A percentile compares a stretch with the other conserved stretches of the same genome.
These are phyloP conservation scores for Suhomyces bolitotheri DNA, from an alignment of 1,139 yeast species.

Conservation along the genomic window DNA sequence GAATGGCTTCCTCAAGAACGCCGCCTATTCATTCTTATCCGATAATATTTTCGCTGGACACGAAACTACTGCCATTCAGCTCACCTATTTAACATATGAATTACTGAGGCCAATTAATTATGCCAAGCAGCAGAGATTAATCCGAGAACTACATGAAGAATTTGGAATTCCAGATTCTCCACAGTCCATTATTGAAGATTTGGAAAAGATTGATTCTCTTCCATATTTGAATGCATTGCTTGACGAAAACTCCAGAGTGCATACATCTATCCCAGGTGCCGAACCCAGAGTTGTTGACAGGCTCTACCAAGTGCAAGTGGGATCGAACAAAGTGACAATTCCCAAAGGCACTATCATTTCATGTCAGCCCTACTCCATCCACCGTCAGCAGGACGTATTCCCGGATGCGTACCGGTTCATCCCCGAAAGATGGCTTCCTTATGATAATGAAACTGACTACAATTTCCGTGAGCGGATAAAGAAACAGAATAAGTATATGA, in stretches of 20 bases:
- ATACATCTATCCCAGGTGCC: constrained; percentile 74
- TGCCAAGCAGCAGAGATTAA: constrained; percentile 43
- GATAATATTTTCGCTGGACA: constrained; percentile 65
- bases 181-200: constrained; percentile 29
- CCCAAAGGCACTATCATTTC: constrained; percentile 62
- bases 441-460: constrained; percentile 31
- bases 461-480: constrained; percentile 41
- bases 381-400: constrained; percentile 52
- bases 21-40: constrained; percentile 44
- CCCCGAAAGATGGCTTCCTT: constrained; percentile 64
- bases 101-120: constrained; percentile 52
- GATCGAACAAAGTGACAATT: constrained; percentile 26
- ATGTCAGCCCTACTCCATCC: constrained; percentile 66
- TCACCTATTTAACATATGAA: constrained; percentile 61
- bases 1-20: constrained; percentile 31
- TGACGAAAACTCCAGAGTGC: constrained; percentile 59
- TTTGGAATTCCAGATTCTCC: constrained; percentile 34
- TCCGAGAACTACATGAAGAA: constrained; percentile 38
- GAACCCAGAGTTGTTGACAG: constrained; percentile 58
- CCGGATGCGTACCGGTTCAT: constrained; percentile 51
- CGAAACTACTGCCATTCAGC: constrained; percentile 71
- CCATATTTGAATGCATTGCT: constrained; percentile 59
- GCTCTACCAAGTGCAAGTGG: constrained; percentile 21
- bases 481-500: constrained; percentile 53
- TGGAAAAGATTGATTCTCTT: constrained; percentile 48